A percentile compares a stretch with the other conserved stretches of the same genome.
These are phyloP conservation scores for Trichaptum fuscoviolaceum DNA, from an alignment of 768 basidiomycete genomes.

Conservation along the genomic window DNA sequence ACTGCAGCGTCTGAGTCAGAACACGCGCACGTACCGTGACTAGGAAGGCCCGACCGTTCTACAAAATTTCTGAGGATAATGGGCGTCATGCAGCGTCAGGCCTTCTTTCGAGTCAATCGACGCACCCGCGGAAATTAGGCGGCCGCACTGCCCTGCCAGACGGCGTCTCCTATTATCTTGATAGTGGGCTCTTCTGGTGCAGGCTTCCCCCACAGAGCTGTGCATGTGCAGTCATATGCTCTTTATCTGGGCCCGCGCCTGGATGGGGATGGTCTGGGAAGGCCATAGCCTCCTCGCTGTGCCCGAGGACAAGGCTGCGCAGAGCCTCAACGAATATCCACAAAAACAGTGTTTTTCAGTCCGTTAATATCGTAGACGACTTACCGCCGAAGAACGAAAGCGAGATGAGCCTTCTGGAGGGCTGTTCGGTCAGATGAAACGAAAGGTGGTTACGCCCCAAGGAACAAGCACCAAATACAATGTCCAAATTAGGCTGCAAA, in stretches of 20 bases:
- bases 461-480: not conserved
- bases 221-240: not conserved
- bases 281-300: not conserved
- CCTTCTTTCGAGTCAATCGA: not conserved
- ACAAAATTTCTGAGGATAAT: not conserved
- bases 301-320: not conserved
- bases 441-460: not conserved
- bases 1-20: not conserved
- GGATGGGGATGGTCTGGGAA: not conserved
- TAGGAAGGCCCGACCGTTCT: not conserved
- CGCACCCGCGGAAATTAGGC: not conserved
- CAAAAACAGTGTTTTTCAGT: not conserved
- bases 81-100: not conserved
- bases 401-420: not conserved
- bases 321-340: not conserved
- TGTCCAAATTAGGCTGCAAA: not conserved
- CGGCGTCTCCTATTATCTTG: not conserved
- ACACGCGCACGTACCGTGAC: not conserved
- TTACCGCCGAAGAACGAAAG: not conserved
- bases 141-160: not conserved
- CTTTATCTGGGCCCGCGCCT: not conserved
- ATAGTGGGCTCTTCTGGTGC: not conserved
- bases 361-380: not conserved
- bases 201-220: not conserved
- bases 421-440: constrained; percentile 1